Conservation (phyloP, 1,284 basidiomycete genomes). For the Porogramme epimiltina region DNA sequence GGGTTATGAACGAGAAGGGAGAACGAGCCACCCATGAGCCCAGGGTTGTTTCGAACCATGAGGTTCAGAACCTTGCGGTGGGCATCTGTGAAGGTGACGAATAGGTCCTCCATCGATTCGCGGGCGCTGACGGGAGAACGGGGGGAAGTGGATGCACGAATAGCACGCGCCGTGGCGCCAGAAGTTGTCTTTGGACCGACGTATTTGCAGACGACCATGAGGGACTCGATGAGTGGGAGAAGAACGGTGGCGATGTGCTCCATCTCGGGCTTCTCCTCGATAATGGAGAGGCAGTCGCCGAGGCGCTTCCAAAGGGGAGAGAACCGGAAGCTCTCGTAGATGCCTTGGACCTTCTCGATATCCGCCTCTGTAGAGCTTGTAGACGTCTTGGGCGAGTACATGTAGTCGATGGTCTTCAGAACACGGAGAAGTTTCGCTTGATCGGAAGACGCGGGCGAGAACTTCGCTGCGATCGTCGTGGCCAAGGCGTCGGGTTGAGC, state of each 20-base stretch:
- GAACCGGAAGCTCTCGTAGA: slow-evolving; percentile 90
- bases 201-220: slow-evolving; percentile 99
- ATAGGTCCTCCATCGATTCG: slow-evolving; percentile 85
- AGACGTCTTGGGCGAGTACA: slow-evolving; percentile 74
- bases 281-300: slow-evolving; percentile 80
- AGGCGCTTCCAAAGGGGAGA: slow-evolving; percentile 84
- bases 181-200: slow-evolving; percentile 64
- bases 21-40: slow-evolving; percentile 97
- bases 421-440: slow-evolving; percentile 93
- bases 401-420: slow-evolving; percentile 94
- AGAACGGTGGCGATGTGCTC: slow-evolving; percentile 90
- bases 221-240: slow-evolving; percentile 88
- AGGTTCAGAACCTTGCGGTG: slow-evolving; percentile 95
- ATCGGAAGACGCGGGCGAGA: slow-evolving; percentile 88
- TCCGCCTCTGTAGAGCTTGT: slow-evolving; percentile 46
- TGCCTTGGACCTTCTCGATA: slow-evolving; percentile 79
- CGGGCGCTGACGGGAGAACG: slow-evolving; percentile 64
- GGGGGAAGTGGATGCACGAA: slow-evolving; percentile 65
- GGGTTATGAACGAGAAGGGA: slow-evolving; percentile 95
- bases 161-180: slow-evolving; percentile 44
- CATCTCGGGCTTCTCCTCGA: slow-evolving; percentile 79
- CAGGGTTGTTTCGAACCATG: slow-evolving; percentile 98
- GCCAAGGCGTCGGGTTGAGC: slow-evolving; percentile 58
- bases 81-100: slow-evolving; percentile 92
- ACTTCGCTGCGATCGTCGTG: slow-evolving; percentile 78